Evolutionary conservation across 352 stramenopile species (phyloP), one percentile per base, ranked within the genome.

Genomic region (Halophytophthora batemanensis): DNA sequence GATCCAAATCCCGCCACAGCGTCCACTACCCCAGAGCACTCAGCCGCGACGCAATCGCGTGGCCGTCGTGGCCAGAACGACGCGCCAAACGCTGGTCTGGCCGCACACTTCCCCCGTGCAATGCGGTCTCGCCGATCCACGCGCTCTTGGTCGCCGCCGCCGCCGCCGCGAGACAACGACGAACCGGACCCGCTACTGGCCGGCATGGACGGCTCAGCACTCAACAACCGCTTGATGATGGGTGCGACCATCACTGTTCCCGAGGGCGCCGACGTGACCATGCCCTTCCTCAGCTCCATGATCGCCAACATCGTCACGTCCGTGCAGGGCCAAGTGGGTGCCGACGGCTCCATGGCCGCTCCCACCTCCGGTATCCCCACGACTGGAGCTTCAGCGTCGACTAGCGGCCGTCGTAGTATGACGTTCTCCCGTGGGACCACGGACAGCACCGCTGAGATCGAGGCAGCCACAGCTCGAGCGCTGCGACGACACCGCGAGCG

Each of bases 241-340:
- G 80, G 82, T 7, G 80, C 82, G 17, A 88, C 83, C 2, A 89
- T 93, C 41, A 61, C 80, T 8, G 64, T 91, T 2, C 72, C 77
- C 1, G 79, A 91, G 21, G 77, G 79, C 4, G 44, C 72, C 10
- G 71, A 82, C 33, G 72, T 88, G 31, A 79, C 59, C n/a, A 82
- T 90, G 73, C 83, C 83, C 12, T 92, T 94, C 66, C 63, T 94
- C 7, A 90, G 77, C 50, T 89, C 79, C 2, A 82, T 94, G 69
- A 82, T 94, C 42, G 69, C 79, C 17, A 90, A 90, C 53, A 71
- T 92, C 37, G 76, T 90, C 19, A 86, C 64, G 37, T 70, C 66
- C 1, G 57, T 76, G 18, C 66, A 84, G 18, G 74, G 68, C 11
- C 48, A 42, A 41, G 67, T 70, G 57, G 44, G 43, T 22, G 58